phyloP scores from a whole-genome alignment of 306 rosid genomes.

The Luffa acutangula region DNA sequence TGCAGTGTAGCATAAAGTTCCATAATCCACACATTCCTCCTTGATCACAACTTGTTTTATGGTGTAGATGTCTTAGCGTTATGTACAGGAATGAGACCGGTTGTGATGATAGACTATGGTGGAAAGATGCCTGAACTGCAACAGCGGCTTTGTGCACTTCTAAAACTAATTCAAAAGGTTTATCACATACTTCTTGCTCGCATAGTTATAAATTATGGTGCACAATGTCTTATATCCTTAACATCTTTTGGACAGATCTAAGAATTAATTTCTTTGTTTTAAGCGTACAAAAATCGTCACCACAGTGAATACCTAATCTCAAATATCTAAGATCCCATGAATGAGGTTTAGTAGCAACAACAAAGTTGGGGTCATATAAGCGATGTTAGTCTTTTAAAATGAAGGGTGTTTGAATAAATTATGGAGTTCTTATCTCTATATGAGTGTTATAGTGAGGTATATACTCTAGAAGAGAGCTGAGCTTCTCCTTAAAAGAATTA shows the following conservation, averaged over 20 bases:
- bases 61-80: constrained; percentile 63
- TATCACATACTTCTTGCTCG: neutral
- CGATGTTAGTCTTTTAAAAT: too few species aligned
- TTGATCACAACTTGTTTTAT: neutral
- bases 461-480: neutral
- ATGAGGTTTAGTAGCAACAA: neutral
- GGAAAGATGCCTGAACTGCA: constrained; percentile 80
- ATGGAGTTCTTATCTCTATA: neutral
- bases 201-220: neutral
- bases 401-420: neutral
- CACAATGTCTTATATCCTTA: neutral
- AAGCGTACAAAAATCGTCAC: neutral
- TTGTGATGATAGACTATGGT: constrained; percentile 76
- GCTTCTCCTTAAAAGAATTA: neutral
- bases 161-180: constrained; percentile 41
- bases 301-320: neutral
- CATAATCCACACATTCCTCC: neutral
- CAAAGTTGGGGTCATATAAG: neutral
- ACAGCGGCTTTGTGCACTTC: constrained; percentile 46
- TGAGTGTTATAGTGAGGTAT: neutral
- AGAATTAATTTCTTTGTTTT: neutral
- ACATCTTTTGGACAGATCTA: neutral
- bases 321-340: neutral
- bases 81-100: constrained; percentile 67
- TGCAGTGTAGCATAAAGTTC: neutral